These are phyloP conservation scores for sunflower (Helianthus annuus) DNA, from an alignment of 129 eudicot species.

Conservation along the genomic window DNA sequence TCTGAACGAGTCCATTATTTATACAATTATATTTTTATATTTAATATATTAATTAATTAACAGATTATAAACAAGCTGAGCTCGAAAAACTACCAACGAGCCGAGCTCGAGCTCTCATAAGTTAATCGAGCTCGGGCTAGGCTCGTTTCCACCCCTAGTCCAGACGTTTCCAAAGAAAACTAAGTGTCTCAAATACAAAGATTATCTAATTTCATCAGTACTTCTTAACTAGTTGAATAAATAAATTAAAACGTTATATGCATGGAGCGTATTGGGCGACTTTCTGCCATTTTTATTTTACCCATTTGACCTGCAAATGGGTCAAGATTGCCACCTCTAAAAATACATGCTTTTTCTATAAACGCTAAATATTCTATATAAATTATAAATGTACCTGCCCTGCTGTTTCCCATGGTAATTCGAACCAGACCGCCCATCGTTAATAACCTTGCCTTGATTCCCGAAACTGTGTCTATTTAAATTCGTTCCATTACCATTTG, in stretches of 20 bases:
- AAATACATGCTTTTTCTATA: background rate
- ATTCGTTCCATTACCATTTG: conserved; percentile 46
- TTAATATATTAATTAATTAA: no score
- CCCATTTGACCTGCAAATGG: background rate
- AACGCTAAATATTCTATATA: background rate
- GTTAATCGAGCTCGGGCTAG: no score
- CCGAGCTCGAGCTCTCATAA: no score
- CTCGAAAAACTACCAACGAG: no score
- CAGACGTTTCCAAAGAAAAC: background rate
- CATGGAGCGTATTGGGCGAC: background rate
- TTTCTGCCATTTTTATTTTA: background rate
- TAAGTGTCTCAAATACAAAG: background rate
- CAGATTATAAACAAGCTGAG: no score
- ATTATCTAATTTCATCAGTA: background rate
- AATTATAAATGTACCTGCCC: conserved; percentile 55
- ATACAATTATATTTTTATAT: no score
- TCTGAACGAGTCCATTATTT: no score
- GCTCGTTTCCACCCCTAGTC: no score
- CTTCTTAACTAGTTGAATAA: background rate
- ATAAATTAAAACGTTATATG: background rate
- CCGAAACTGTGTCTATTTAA: background rate
- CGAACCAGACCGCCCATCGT: conserved; percentile 53
- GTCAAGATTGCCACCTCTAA: background rate
- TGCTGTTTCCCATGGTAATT: conserved; percentile 61
- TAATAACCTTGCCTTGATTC: conserved; percentile 40